Conservation (phyloP, 2,329 filamentous ascomycete species). For the Spiromastix sp. region DNA sequence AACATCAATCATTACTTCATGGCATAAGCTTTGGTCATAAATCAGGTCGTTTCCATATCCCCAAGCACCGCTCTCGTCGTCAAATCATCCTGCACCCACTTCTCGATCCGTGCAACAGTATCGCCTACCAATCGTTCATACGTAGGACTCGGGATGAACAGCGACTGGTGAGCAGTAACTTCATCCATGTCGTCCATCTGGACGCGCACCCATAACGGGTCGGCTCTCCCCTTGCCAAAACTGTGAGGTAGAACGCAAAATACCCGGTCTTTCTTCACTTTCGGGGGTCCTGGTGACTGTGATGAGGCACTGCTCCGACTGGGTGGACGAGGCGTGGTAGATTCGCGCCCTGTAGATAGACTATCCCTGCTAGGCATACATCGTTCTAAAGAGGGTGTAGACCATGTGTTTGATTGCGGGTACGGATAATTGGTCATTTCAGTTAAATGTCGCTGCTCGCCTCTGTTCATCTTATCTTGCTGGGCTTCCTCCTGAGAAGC, state of each 20-base stretch:
- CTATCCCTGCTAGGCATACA: not conserved
- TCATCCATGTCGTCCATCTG: conserved; percentile 79
- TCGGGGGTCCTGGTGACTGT: too few species aligned
- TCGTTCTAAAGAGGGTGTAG: too few species aligned
- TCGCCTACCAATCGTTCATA: conserved; percentile 72
- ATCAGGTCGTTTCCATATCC: conserved; percentile 2
- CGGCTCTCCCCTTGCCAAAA: conserved; percentile 42
- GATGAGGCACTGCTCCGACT: conserved; percentile 8
- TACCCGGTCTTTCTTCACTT: conserved; percentile 50
- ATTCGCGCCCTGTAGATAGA: not conserved
- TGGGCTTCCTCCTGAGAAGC: too few species aligned
- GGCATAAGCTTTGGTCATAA: too few species aligned
- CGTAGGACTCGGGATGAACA: conserved; percentile 59
- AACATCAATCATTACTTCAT: too few species aligned
- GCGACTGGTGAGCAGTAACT: conserved; percentile 70
- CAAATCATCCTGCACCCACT: conserved; percentile 46
- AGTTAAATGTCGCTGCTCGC: too few species aligned
- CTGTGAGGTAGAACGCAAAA: conserved; percentile 66
- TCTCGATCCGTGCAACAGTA: conserved; percentile 54
- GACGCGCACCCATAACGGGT: conserved; percentile 66
- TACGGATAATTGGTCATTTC: too few species aligned
- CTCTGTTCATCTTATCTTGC: too few species aligned
- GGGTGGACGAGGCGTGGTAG: conserved; percentile 3
- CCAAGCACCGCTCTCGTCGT: conserved; percentile 9
- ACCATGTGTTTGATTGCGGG: too few species aligned